These are phyloP conservation scores for Trifolium fragiferum DNA, from an alignment of 306 rosid species.

Conservation along the genomic window DNA sequence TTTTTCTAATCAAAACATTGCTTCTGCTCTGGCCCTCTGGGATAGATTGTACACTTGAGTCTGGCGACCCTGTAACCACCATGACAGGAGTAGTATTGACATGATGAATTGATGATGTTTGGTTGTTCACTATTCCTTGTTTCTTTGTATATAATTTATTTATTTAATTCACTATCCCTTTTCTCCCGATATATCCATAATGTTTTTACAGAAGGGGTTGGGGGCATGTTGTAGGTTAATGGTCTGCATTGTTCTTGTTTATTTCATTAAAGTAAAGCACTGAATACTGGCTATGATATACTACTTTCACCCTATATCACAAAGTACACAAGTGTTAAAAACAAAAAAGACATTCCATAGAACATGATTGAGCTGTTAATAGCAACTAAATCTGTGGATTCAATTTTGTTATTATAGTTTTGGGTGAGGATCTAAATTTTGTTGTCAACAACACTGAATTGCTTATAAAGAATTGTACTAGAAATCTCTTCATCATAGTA, in stretches of 20 bases:
- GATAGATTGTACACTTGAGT: constrained; percentile 19
- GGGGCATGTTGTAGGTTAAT: background rate
- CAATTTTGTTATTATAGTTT: background rate
- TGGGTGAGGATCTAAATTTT: background rate
- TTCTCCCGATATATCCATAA: background rate
- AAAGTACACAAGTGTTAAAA: background rate
- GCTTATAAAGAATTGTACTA: background rate
- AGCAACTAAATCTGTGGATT: background rate
- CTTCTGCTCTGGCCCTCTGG: background rate
- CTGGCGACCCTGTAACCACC: background rate
- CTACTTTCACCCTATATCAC: constrained; percentile 4
- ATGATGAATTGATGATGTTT: background rate
- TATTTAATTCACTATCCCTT: background rate
- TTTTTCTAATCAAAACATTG: background rate
- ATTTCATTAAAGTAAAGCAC: background rate
- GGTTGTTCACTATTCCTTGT: constrained; percentile 11
- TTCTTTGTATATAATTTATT: background rate
- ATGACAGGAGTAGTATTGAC: constrained; percentile 18
- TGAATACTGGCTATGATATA: constrained; percentile 9
- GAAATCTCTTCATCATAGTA: background rate
- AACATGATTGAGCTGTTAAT: background rate
- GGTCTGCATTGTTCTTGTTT: background rate
- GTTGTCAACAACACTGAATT: background rate
- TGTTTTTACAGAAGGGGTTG: background rate
- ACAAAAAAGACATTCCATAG: background rate